Base-by-base conservation (phyloP, 1,284 basidiomycete species). In the Lentinula novae-zelandiae region DNA sequence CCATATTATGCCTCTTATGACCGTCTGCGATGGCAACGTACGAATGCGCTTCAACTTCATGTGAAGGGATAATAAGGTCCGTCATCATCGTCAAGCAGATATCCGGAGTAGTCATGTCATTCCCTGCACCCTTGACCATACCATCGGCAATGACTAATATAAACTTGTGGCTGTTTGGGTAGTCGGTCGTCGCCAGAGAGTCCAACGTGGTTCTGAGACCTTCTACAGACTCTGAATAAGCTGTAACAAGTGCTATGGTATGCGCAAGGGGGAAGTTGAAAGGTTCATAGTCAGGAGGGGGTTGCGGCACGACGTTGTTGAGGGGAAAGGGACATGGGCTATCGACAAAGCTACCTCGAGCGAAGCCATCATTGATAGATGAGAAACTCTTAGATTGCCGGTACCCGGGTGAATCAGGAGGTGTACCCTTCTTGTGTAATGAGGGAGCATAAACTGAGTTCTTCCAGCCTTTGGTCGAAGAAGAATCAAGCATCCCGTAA, bases 11-110 rank as follows among this genome's bases (percentile, higher is more conserved):
- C 22, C 94, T 85, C 79, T 98, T 99, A 81, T 98, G 94, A 36
- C 97, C 97, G 73, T 99, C 96, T 27, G 97, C 97, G 69, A 99
- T 98, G 63, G 97, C 95, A 52, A 98, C 95, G 72, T 99, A 99
- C 55, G 95, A 97, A 70, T 97, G 92, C 7, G 95, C 81, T 72
- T 98, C 94, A 54, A 98, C 95, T 63, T 98, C 93, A 38, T 90
- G 80, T 0, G 88, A 83, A 0, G 87, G 78, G n/a, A 94, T 82
- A 62, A 98, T 79, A 60, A 98, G 85, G 51, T 99, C 96, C 77
- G 92, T 95, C 97, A 99, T 98, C 97, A 99, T 99, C 53, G 84
- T 79, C 66, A 99, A 76, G 69, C 91, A 91, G 68, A 99, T 98
- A 69, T 99, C 95, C 15, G 97, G 96, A 0, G 96, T 98, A 60